Percentiles rank a stretch among this genome's conserved stretches.
Conservation (phyloP, 2,329 filamentous ascomycete species). For the Akanthomyces uredinophilus region DNA sequence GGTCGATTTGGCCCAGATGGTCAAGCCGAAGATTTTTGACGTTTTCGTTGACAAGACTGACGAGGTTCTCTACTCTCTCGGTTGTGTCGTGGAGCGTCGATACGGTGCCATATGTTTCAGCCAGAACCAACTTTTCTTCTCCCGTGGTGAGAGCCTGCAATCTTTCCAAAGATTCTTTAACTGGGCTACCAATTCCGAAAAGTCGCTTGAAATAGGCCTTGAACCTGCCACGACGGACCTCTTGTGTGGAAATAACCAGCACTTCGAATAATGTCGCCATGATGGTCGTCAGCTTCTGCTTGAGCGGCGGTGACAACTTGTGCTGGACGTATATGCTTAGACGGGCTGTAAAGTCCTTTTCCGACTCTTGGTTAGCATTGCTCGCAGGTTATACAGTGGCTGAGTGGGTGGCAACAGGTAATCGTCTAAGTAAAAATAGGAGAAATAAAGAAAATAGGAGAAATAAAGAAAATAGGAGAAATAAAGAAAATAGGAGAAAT, state of each 20-base stretch:
- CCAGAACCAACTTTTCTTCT: constrained; percentile 39
- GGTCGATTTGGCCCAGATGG: constrained; percentile 28
- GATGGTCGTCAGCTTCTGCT: constrained; percentile 36
- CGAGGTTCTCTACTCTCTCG: constrained; percentile 30
- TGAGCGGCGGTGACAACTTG: constrained; percentile 32
- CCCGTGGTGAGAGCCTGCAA: constrained; percentile 36
- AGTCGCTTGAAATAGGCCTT: constrained; percentile 37
- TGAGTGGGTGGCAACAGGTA: too few species aligned
- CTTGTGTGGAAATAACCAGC: constrained; percentile 38
- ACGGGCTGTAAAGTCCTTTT: constrained; percentile 37
- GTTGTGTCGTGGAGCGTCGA: constrained; percentile 31
- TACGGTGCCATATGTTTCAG: constrained; percentile 37
- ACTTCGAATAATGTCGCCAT: constrained; percentile 41
- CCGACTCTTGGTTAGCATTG: neutral
- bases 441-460: too few species aligned
- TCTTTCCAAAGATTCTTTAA: constrained; percentile 34
- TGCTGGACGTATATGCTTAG: constrained; percentile 37
- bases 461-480: too few species aligned
- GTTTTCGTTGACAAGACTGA: constrained; percentile 31
- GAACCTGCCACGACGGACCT: constrained; percentile 36
- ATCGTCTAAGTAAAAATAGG: too few species aligned
- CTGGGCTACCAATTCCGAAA: constrained; percentile 34
- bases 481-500: too few species aligned
- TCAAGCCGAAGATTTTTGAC: constrained; percentile 31
- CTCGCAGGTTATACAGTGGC: too few species aligned